These are phyloP conservation scores for Salix viminalis DNA, from an alignment of 345 rosid species.

Conservation along the genomic window DNA sequence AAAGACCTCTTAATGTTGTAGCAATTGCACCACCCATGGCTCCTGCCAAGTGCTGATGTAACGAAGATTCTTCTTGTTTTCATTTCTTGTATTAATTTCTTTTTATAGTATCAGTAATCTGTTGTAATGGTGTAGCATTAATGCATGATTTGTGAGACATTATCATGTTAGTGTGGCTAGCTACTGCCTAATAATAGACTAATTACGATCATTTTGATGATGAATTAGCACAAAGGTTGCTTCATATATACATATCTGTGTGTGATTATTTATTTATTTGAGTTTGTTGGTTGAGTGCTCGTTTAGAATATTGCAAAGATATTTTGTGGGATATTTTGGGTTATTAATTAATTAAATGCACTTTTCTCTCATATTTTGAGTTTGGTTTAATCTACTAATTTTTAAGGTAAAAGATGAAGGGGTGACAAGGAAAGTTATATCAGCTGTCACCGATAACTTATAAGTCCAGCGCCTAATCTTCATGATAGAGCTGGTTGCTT, in stretches of 20 bases:
- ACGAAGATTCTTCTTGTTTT: neutral
- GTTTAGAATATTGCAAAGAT: neutral
- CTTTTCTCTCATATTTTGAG: too few relatives aligned
- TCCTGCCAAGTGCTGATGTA: conserved; percentile 1
- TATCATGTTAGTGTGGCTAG: too few relatives aligned
- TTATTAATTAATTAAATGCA: too few relatives aligned
- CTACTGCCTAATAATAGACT: neutral
- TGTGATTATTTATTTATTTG: too few relatives aligned
- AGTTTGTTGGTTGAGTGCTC: neutral
- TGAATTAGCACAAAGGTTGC: neutral
- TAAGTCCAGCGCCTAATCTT: neutral
- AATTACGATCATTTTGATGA: too few relatives aligned
- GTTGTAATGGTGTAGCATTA: neutral
- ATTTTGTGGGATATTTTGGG: neutral
- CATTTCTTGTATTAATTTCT: neutral
- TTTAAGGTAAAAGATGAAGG: too few relatives aligned
- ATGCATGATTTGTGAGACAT: too few relatives aligned
- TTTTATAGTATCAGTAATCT: neutral
- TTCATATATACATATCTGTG: neutral
- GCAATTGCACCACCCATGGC: neutral
- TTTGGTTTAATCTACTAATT: too few relatives aligned
- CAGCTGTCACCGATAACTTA: neutral
- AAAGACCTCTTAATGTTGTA: neutral
- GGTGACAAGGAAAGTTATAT: neutral
- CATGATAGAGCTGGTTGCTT: neutral